A percentile compares a stretch with the other conserved stretches of the same genome.
Evolutionary conservation across 2,329 filamentous ascomycete genomes (phyloP).

Genomic region (Talaromyces amestolkiae): DNA sequence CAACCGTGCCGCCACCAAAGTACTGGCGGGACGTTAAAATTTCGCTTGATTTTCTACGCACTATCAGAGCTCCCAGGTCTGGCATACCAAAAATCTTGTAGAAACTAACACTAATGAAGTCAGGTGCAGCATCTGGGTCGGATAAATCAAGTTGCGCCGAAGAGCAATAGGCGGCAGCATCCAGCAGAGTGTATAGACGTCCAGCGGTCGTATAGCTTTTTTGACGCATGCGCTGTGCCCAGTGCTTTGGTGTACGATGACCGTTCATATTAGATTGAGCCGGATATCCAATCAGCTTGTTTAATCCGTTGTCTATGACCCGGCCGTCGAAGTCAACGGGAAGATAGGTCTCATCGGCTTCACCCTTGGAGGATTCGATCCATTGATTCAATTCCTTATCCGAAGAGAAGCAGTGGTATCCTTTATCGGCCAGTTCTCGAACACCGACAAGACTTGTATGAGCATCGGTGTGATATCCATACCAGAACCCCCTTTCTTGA

Average conservation of each 20-base stretch:
- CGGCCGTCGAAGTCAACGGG: constrained; percentile 30
- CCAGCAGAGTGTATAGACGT: constrained; percentile 67
- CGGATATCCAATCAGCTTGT: constrained; percentile 71
- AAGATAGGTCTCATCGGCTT: neutral
- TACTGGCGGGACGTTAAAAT: constrained; percentile 68
- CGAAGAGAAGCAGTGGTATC: constrained; percentile 61
- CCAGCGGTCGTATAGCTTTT: constrained; percentile 25
- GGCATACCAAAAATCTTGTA: constrained; percentile 98
- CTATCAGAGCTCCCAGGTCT: constrained; percentile 79
- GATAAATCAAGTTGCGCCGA: constrained; percentile 74
- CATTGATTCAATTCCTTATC: constrained; percentile 65
- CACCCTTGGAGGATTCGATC: constrained; percentile 43
- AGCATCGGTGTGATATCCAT: constrained; percentile 76
- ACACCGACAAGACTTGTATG: constrained; percentile 87
- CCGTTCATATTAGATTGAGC: constrained; percentile 94
- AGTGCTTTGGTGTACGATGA: constrained; percentile 66
- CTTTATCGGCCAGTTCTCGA: constrained; percentile 65
- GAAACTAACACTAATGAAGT: constrained; percentile 83
- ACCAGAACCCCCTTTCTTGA: constrained; percentile 65
- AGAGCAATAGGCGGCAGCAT: constrained; percentile 77
- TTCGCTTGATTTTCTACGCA: constrained; percentile 66
- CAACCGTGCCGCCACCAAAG: constrained; percentile 92
- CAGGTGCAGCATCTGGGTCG: constrained; percentile 62
- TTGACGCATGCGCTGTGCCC: constrained; percentile 56
- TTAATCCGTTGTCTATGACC: constrained; percentile 20